A percentile compares a stretch with the other conserved stretches of the same genome.
These are phyloP conservation scores for Marchantia polymorpha DNA, from an alignment of 225 moss, liverwort and hornwort genomes.

Conservation along the genomic window DNA sequence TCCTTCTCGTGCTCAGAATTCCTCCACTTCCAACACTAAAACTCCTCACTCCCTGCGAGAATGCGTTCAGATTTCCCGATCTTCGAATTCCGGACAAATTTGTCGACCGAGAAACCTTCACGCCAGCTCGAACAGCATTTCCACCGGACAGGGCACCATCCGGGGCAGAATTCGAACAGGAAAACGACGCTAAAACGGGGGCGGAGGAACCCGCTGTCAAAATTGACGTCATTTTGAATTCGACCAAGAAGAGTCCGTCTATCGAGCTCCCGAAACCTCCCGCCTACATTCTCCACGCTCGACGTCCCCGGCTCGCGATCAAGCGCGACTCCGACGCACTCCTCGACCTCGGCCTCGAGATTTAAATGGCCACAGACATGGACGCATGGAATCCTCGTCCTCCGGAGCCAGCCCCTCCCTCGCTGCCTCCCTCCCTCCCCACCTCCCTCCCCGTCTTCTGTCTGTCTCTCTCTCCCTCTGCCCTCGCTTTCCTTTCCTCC, in stretches of 20 bases:
- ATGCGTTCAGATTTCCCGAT: not conserved
- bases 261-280: not conserved
- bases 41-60: not conserved
- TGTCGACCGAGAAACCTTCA: not conserved
- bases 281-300: constrained; percentile 8
- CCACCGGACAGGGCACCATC: not conserved
- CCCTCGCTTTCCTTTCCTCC: not conserved
- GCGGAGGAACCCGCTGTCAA: not conserved
- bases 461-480: too few species aligned
- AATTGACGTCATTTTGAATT: constrained; percentile 14
- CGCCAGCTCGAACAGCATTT: not conserved
- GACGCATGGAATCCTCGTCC: not conserved
- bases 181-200: not conserved
- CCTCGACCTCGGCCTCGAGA: not conserved
- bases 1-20: constrained; percentile 11
- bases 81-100: not conserved
- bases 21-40: not conserved
- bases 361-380: not conserved
- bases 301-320: not conserved
- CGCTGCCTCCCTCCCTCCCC: not conserved
- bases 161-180: not conserved
- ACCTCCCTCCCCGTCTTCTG: not conserved
- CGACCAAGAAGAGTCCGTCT: not conserved
- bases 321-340: not conserved
- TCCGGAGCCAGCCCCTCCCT: not conserved